These are phyloP conservation scores for Pleomassaria siparia DNA, from an alignment of 2,329 filamentous ascomycete genomes.

Conservation along the genomic window DNA sequence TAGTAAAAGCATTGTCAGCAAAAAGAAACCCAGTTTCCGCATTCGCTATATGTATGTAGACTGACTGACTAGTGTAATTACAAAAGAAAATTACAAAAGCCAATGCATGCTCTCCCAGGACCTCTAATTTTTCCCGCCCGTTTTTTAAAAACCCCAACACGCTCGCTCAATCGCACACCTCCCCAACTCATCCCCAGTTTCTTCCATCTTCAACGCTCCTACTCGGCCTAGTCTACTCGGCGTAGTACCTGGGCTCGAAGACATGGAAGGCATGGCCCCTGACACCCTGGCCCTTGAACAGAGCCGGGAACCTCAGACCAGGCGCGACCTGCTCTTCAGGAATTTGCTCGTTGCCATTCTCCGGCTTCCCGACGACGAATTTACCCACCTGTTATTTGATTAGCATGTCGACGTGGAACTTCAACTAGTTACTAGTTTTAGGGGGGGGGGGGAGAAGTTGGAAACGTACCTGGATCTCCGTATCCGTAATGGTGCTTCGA, in stretches of 20 bases:
- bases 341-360: constrained; percentile 66
- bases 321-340: constrained; percentile 73
- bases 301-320: constrained; percentile 77
- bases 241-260: constrained; percentile 63
- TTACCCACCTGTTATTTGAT: constrained; percentile 68
- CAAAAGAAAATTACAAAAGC: neutral
- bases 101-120: neutral
- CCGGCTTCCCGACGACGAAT: constrained; percentile 77
- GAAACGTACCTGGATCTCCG: constrained; percentile 81
- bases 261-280: constrained; percentile 92
- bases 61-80: too few relatives aligned
- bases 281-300: constrained; percentile 85
- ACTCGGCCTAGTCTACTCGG: neutral
- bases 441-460: too few relatives aligned
- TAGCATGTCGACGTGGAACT: too few relatives aligned
- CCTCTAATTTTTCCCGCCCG: neutral
- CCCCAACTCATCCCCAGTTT: neutral
- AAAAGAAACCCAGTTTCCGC: neutral
- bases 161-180: neutral
- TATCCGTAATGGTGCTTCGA: constrained; percentile 91
- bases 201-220: neutral
- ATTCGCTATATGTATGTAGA: neutral
- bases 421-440: too few relatives aligned
- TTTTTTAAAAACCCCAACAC: neutral
- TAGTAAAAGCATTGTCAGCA: neutral